These are phyloP conservation scores for Fonsecaea multimorphosa DNA, from an alignment of 2,329 filamentous ascomycete species.

Conservation along the genomic window DNA sequence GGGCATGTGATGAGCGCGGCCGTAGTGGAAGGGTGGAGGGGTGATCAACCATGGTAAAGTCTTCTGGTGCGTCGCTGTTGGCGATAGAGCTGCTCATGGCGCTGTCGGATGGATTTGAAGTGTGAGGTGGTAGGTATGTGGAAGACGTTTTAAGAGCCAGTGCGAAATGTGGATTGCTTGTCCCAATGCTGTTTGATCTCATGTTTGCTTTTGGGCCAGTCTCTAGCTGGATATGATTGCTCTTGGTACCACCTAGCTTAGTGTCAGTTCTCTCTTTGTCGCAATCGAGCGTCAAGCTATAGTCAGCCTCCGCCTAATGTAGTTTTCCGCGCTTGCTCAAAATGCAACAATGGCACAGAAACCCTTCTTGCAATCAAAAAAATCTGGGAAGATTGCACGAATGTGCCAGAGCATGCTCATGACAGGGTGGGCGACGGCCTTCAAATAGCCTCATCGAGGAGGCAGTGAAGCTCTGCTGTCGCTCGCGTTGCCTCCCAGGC, in stretches of 20 bases:
- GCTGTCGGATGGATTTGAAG: neutral
- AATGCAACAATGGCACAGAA: neutral
- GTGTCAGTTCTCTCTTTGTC: neutral
- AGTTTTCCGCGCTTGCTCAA: neutral
- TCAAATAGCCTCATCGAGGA: neutral
- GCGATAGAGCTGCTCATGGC: neutral
- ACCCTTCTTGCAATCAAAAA: neutral
- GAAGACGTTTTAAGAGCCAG: neutral
- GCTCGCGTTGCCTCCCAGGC: neutral
- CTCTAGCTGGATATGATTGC: neutral
- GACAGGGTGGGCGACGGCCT: neutral
- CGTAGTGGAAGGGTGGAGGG: conserved; percentile 18
- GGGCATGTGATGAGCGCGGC: conserved; percentile 1
- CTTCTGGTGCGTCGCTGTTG: neutral
- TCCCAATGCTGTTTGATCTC: neutral
- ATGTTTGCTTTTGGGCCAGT: neutral
- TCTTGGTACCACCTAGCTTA: neutral
- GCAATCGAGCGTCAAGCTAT: neutral
- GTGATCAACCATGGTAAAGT: conserved; percentile 27
- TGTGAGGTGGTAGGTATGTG: neutral
- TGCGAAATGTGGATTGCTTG: neutral
- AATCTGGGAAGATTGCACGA: neutral
- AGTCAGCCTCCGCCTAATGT: neutral
- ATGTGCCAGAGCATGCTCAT: neutral
- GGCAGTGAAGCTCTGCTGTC: neutral